Conservation (phyloP, 2,329 filamentous ascomycete genomes). For the Aspergillus piperis region DNA sequence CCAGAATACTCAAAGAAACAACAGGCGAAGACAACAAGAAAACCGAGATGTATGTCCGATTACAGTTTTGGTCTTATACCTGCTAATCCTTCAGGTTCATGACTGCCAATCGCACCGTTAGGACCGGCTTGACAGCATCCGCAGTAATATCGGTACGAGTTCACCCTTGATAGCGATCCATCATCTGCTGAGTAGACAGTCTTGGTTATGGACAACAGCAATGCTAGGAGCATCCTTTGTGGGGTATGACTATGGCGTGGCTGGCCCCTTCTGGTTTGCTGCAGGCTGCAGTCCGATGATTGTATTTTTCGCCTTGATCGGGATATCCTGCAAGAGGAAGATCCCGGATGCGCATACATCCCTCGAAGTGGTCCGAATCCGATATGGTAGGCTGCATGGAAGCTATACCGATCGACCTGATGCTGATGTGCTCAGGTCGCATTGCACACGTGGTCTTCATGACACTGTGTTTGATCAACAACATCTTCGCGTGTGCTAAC, state of each 20-base stretch:
- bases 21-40: conserved; percentile 55
- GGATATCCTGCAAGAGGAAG: conserved; percentile 55
- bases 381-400: conserved; percentile 41
- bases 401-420: accelerated
- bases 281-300: conserved; percentile 60
- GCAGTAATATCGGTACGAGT: conserved; percentile 52
- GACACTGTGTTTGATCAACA: conserved; percentile 55
- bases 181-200: conserved; percentile 28
- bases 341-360: conserved; percentile 58
- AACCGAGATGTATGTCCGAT: conserved; percentile 53
- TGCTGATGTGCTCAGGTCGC: conserved; percentile 26
- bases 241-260: conserved; percentile 57
- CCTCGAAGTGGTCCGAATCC: conserved; percentile 55
- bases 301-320: conserved; percentile 56
- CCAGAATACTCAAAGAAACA: conserved; percentile 50
- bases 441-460: conserved; percentile 56
- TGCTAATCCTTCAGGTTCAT: conserved; percentile 47
- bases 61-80: no score
- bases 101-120: conserved; percentile 55
- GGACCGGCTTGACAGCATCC: conserved; percentile 55
- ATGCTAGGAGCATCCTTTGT: conserved; percentile 54
- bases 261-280: conserved; percentile 60
- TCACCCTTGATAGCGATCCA: not conserved
- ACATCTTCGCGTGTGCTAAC: conserved; percentile 56
- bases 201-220: conserved; percentile 58